Evolutionary conservation across 345 rosid genomes (phyloP).

Genomic region (Salix suchowensis): DNA sequence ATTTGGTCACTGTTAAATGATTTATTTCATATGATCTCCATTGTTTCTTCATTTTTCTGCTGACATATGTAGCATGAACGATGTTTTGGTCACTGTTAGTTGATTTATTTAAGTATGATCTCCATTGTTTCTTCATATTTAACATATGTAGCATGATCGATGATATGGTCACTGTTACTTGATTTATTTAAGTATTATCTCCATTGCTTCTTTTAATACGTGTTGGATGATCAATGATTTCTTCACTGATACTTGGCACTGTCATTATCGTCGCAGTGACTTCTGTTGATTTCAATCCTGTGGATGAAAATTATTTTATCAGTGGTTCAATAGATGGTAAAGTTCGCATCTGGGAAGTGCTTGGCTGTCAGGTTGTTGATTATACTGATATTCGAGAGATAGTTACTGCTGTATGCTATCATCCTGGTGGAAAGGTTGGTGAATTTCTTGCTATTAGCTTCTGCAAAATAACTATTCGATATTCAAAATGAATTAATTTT

Average conservation of each 20-base stretch:
- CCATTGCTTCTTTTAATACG: neutral
- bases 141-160: neutral
- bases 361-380: constrained; percentile 48
- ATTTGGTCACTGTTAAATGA: neutral
- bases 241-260: constrained; percentile 6
- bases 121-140: neutral
- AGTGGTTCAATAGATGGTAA: constrained; percentile 66
- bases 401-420: constrained; percentile 64
- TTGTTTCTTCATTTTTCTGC: neutral
- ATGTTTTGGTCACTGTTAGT: neutral
- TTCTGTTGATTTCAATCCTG: constrained; percentile 58
- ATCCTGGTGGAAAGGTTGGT: constrained; percentile 60
- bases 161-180: neutral
- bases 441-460: neutral
- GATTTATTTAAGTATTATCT: neutral
- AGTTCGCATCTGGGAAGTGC: constrained; percentile 74
- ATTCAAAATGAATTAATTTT: neutral
- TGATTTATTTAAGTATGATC: neutral
- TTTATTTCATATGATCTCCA: neutral
- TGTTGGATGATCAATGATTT: neutral
- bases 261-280: constrained; percentile 40
- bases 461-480: neutral
- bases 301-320: constrained; percentile 56
- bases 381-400: constrained; percentile 60
- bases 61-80: neutral